Evolutionary conservation across 805 yeast species (phyloP), one percentile per base, ranked within the genome.

Genomic region (Kodamaea fukazawae): DNA sequence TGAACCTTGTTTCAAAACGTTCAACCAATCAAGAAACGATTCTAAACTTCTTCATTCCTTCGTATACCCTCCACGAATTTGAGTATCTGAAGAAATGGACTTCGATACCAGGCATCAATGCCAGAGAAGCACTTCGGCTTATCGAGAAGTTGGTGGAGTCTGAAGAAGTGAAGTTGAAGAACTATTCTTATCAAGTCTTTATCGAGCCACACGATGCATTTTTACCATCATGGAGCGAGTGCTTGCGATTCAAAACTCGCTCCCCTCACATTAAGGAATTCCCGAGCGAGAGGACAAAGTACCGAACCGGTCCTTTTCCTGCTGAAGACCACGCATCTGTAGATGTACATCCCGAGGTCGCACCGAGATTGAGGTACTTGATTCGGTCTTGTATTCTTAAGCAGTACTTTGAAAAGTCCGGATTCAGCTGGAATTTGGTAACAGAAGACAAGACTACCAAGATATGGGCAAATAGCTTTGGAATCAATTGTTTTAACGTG

Each of bases 51-150:
- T 71, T 62, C 58, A 61, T 83, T 49, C 82, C 86, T 16, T 53
- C 77, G 38, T 71, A 78, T 58, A 57, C 62, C 7, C 43, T 57
- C 34, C 55, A 49, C 26, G 61, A 57, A 40, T 53, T 57, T 32
- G 53, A 53, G 20, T 46, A 32, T 26, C 49, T 42, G 36, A 49
- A 44, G 34, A 73, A 73, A 41, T 80, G 81, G 1, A 60, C 67
- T 13, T 71, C 79, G 12, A 67, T 81, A 53, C 67, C 71, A 46
- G 79, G 86, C 13, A 68, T 73, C n/a, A 79, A 78, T 57, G 83
- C 90, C 6, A 66, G 81, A 38, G 85, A 81, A 51, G 75, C 86
- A 13, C 69, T 82, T 36, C 65, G 74, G 41, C 78, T 81, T 49
- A 77, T 83, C 39, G 88, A 83, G 47, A 60, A 62, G 27, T 43